These are phyloP conservation scores for Neonectria coccinea DNA, from an alignment of 2,329 filamentous ascomycete species.

Conservation along the genomic window DNA sequence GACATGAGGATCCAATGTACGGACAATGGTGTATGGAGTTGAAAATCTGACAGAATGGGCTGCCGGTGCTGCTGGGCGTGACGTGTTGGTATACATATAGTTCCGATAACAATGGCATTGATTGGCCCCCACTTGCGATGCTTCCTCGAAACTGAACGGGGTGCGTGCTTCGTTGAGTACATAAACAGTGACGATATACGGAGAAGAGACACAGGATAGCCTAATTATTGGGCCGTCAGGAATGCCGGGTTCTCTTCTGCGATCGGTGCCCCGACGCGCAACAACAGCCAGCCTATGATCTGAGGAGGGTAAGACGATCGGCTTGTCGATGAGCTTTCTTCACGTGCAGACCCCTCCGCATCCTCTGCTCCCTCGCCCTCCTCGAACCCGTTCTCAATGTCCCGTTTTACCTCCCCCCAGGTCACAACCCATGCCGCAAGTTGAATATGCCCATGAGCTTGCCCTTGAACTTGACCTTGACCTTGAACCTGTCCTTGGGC, in stretches of 20 bases:
- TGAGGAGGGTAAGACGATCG: constrained; percentile 16
- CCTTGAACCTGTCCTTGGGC: constrained; percentile 2
- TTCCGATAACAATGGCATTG: not conserved
- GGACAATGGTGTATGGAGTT: constrained; percentile 11
- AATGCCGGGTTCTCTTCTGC: constrained; percentile 23
- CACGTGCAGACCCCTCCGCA: not conserved
- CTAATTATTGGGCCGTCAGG: constrained; percentile 11
- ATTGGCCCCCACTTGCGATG: not conserved
- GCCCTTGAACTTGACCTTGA: not conserved
- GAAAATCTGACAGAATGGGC: not conserved
- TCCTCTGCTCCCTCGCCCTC: constrained; percentile 4
- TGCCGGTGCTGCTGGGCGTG: not conserved
- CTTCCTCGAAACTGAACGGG: not conserved
- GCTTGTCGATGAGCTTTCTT: constrained; percentile 9
- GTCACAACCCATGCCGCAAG: constrained; percentile 25
- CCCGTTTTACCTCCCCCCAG: constrained; percentile 34
- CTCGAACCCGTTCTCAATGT: constrained; percentile 34
- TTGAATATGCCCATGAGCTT: not conserved
- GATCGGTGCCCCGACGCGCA: constrained; percentile 31
- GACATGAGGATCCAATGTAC: not conserved
- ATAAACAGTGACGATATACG: not conserved
- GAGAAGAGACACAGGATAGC: not conserved
- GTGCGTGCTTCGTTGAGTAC: too few relatives aligned
- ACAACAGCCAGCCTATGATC: constrained; percentile 40
- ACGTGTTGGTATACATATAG: not conserved